Evolutionary conservation across 352 stramenopile species (phyloP).

Genomic region (Pythium periplocum): DNA sequence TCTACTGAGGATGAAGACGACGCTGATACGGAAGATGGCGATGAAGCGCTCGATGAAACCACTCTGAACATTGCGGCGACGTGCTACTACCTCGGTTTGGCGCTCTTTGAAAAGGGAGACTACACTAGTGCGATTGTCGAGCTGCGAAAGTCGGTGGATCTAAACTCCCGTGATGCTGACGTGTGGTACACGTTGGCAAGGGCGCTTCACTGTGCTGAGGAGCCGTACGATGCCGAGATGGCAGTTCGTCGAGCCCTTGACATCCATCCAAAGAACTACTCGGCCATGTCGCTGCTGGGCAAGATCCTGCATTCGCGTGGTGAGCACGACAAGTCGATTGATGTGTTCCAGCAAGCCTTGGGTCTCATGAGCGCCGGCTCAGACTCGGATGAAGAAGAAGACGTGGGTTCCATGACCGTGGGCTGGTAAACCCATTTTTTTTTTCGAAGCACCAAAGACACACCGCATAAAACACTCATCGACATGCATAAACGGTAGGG

Average conservation of each 20-base stretch:
- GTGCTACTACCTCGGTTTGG: constrained; percentile 67
- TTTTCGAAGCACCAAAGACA: too few species aligned
- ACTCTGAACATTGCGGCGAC: constrained; percentile 58
- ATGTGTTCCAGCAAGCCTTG: constrained; percentile 71
- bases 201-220: constrained; percentile 43
- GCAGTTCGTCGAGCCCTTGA: constrained; percentile 50
- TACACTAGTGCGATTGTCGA: constrained; percentile 48
- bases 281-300: constrained; percentile 63
- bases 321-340: constrained; percentile 70
- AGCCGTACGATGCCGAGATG: constrained; percentile 66
- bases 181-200: constrained; percentile 77
- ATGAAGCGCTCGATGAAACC: constrained; percentile 31
- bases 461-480: not conserved
- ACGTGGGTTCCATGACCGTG: constrained; percentile 74
- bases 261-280: constrained; percentile 51
- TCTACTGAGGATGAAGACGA: constrained; percentile 17
- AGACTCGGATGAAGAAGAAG: constrained; percentile 67
- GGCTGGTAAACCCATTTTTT: constrained; percentile 39
- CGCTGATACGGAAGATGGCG: constrained; percentile 12
- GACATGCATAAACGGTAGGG: not conserved
- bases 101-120: constrained; percentile 65
- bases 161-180: constrained; percentile 58
- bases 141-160: constrained; percentile 65
- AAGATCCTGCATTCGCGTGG: constrained; percentile 81
- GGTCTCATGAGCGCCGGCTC: constrained; percentile 58